Evolutionary conservation across 495 filamentous ascomycete genomes (phyloP).

Genomic region (Schizothecium vesticola): DNA sequence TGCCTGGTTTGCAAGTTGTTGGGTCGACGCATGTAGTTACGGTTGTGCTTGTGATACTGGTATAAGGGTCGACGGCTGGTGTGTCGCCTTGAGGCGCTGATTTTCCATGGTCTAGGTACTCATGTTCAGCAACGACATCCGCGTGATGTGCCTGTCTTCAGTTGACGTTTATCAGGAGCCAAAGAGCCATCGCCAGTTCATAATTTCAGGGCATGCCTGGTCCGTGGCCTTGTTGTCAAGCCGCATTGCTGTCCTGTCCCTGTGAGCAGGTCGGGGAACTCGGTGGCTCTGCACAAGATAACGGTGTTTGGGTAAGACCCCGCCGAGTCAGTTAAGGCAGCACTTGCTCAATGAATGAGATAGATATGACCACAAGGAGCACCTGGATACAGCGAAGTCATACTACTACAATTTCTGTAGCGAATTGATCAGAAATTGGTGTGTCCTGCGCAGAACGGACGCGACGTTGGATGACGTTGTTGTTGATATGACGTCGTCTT

Average conservation of each 20-base stretch:
- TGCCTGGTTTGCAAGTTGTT: not conserved
- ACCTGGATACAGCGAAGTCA: not conserved
- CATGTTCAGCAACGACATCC: not conserved
- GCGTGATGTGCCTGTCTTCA: not conserved
- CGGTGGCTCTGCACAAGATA: not conserved
- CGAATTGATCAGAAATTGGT: not conserved
- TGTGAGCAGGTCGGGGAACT: not conserved
- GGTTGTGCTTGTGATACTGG: not conserved
- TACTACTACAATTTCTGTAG: not conserved
- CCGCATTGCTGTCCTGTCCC: not conserved
- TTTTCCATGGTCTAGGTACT: not conserved
- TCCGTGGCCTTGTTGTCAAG: not conserved
- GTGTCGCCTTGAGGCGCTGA: not conserved
- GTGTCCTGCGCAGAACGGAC: not conserved
- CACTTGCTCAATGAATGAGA: not conserved
- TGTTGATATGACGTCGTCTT: not conserved
- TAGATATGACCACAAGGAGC: not conserved
- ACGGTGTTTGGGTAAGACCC: not conserved
- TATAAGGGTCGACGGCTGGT: not conserved
- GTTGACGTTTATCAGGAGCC: not conserved
- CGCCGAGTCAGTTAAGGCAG: not conserved
- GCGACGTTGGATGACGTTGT: not conserved
- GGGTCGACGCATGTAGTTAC: not conserved
- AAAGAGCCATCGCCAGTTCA: not conserved
- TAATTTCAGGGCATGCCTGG: too few species aligned